Conservation (phyloP, 768 basidiomycete species). For the Mycena crocata region DNA sequence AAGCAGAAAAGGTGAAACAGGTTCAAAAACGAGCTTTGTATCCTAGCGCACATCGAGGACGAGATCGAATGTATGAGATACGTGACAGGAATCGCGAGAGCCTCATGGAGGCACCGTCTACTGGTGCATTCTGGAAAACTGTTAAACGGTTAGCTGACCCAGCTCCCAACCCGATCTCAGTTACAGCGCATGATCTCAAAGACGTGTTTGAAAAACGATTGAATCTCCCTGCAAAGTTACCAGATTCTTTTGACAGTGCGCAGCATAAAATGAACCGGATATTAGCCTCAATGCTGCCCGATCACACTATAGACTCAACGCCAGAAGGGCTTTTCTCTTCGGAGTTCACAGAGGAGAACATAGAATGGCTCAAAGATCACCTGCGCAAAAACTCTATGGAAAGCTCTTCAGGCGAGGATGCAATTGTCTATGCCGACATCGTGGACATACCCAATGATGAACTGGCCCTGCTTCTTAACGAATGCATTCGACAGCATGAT, state of each 20-base stretch:
- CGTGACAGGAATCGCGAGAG: conserved; percentile 4
- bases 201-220: conserved; percentile 6
- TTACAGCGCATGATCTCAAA: background rate
- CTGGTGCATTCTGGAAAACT: conserved; percentile 11
- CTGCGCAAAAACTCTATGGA: background rate
- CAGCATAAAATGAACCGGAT: conserved; percentile 10
- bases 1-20: too few relatives aligned
- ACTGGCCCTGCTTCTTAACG: conserved; percentile 19
- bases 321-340: conserved; percentile 3
- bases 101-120: background rate
- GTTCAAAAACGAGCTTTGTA: background rate
- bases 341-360: conserved; percentile 6
- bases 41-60: background rate
- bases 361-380: conserved; percentile 2
- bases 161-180: background rate
- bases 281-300: background rate
- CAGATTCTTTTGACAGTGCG: background rate
- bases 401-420: conserved; percentile 24
- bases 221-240: background rate
- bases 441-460: conserved; percentile 13
- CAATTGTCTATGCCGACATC: conserved; percentile 24
- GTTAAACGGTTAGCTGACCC: conserved; percentile 4
- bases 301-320: background rate
- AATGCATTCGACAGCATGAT: conserved; percentile 18
- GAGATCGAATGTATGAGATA: background rate